phyloP scores from a whole-genome alignment of 306 rosid genomes.

The Lathyrus aphaca region DNA sequence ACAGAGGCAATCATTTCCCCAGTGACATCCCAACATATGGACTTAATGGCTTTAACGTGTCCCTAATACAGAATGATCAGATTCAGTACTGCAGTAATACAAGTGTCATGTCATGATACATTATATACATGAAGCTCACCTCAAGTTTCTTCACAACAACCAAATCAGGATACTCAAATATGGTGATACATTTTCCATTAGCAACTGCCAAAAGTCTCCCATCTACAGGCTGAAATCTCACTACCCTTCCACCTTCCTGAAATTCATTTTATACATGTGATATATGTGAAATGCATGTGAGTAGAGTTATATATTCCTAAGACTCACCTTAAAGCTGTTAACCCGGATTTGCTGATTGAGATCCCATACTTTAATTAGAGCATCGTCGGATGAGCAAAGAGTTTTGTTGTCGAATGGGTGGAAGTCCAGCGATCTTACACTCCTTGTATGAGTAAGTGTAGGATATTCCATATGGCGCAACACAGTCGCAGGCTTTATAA shows the following conservation, averaged over 20 bases:
- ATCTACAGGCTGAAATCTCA: not conserved
- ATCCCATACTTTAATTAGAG: constrained; percentile 1
- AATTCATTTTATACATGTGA: not conserved
- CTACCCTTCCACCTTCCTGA: not conserved
- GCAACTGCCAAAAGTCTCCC: constrained; percentile 2
- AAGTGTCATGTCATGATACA: not conserved
- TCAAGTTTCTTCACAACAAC: not conserved
- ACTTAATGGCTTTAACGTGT: not conserved
- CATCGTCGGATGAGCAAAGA: not conserved
- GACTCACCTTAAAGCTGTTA: not conserved
- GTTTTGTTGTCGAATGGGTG: not conserved
- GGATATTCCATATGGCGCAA: too few relatives aligned
- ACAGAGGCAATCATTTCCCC: not conserved
- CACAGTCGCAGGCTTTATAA: not conserved
- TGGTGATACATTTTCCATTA: not conserved
- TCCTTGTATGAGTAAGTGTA: not conserved
- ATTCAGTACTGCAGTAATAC: too few relatives aligned
- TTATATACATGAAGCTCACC: not conserved
- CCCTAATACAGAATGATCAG: not conserved
- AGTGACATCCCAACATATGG: not conserved
- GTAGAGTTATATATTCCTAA: too few relatives aligned
- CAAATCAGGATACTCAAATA: not conserved
- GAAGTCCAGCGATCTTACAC: not conserved
- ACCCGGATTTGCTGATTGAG: not conserved
- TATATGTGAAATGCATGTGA: too few relatives aligned